Base-by-base conservation (phyloP, 306 rosid genomes). In the Vachellia collinsii region DNA sequence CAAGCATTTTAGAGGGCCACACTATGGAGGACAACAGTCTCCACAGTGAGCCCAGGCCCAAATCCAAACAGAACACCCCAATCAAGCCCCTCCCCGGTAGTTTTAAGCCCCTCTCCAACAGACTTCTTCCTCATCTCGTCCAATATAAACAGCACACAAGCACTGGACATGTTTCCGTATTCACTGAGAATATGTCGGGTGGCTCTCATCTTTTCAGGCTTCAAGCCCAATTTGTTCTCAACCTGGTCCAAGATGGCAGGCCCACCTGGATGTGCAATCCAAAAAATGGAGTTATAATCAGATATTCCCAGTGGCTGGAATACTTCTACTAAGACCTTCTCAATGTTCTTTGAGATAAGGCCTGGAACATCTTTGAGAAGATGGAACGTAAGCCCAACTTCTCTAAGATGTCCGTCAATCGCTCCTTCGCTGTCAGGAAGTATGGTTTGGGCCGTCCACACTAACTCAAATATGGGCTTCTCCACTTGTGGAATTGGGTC, bases 221-320 rank as follows among this genome's bases (percentile, higher is more conserved):
- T 79, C 9, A 83, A 42, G 44, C 75, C 36, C 41, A 83, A 34
- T 20, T 83, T 83, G 5, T 67, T 81, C 67, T 83, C 87, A 10
- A 79, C 81, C 76, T 84, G 84, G 54, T 84, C 87, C 0, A 84
- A 23, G 63, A 80, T 84, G 22, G 84, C 84, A 0, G 81, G 84
- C 11, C 87, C 84, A 64, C 87, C 82, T 3, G 76, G 81, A 65
- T 84, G 87, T 22, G 87, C 87, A 0, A 84, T 76, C 87, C 84
- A 84, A 22, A 84, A 84, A 1, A 84, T 62, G 14, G 82, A 76
- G 46, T 84, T 84, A 56, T 80, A 84, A 23, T 84, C 87, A 43
- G 84, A 84, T 8, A 84, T 80, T 5, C 63, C 63, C 0, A 80
- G 34, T 0, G 84, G 75, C 17, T 46, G 11, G 41, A 70, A 70